phyloP scores from a whole-genome alignment of 1,284 basidiomycete genomes.

The Agroathelia rolfsii region DNA sequence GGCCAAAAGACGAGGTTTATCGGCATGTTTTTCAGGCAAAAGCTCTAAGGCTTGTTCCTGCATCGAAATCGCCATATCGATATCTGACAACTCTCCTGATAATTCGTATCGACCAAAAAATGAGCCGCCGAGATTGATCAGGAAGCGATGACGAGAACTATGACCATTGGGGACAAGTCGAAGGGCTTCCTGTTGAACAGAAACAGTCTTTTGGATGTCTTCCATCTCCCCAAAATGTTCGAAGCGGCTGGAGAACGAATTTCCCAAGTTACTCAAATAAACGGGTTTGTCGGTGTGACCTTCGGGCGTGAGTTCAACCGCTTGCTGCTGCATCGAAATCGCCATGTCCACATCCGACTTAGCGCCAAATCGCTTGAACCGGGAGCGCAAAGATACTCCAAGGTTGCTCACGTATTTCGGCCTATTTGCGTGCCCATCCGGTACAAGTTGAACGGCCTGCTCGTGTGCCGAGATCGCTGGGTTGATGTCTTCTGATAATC shows the following conservation, averaged over 20 bases:
- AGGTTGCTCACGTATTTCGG: constrained; percentile 12
- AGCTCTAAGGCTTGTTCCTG: constrained; percentile 5
- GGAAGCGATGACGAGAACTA: constrained; percentile 2
- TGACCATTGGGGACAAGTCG: constrained; percentile 2
- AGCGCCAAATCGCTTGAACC: constrained; percentile 10
- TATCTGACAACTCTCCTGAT: constrained; percentile 7
- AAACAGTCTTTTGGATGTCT: constrained; percentile 10
- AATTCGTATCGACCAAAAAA: constrained; percentile 6
- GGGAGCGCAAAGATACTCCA: constrained; percentile 13
- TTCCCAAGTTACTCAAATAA: constrained; percentile 14
- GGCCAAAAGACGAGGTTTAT: too few relatives aligned
- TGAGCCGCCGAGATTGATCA: constrained; percentile 9
- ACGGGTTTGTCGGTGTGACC: constrained; percentile 1
- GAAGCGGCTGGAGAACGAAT: constrained; percentile 12
- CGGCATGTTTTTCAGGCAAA: constrained; percentile 5
- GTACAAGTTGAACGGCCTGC: constrained; percentile 9
- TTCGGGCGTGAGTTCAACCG: constrained; percentile 5
- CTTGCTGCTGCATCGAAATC: constrained; percentile 4
- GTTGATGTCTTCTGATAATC: constrained; percentile 9
- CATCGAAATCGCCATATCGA: constrained; percentile 8
- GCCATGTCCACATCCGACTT: constrained; percentile 9
- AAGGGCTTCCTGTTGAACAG: constrained; percentile 4
- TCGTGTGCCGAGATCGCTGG: constrained; percentile 6
- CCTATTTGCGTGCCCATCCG: constrained; percentile 8
- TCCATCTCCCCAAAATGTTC: constrained; percentile 6